phyloP scores from a whole-genome alignment of 2,329 filamentous ascomycete species.

The Calonectria honghensis region DNA sequence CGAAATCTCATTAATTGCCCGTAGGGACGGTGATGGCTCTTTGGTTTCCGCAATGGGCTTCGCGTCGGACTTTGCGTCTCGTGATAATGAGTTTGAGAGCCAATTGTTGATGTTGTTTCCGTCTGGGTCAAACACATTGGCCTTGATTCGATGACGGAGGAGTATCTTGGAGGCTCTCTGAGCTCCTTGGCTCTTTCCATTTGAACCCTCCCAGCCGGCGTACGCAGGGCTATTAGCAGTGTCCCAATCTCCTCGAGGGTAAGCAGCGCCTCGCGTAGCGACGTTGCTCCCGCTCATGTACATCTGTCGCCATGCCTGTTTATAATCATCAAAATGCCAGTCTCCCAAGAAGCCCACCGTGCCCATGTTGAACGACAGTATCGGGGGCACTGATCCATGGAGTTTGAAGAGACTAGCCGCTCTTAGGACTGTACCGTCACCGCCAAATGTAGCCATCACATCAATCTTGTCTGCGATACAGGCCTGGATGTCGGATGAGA shows the following conservation, averaged over 20 bases:
- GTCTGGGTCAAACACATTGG: conserved; percentile 85
- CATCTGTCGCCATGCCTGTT: conserved; percentile 92
- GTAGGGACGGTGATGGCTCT: conserved; percentile 66
- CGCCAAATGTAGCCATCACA: conserved; percentile 91
- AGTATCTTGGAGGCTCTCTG: conserved; percentile 86
- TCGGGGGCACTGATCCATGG: conserved; percentile 87
- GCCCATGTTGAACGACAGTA: conserved; percentile 97
- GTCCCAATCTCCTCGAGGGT: conserved; percentile 57
- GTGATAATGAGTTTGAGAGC: conserved; percentile 67
- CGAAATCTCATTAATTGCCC: conserved; percentile 95
- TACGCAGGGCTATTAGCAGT: conserved; percentile 44
- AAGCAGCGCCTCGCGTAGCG: conserved; percentile 65
- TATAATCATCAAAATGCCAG: conserved; percentile 96
- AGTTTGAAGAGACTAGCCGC: conserved; percentile 80
- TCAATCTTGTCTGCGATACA: conserved; percentile 88
- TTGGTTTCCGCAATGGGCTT: conserved; percentile 60
- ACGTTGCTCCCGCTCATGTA: conserved; percentile 84
- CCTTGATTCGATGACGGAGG: conserved; percentile 89
- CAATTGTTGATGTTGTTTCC: conserved; percentile 76
- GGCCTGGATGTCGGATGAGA: conserved; percentile 70
- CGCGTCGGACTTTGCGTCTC: conserved; percentile 63
- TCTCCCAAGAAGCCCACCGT: conserved; percentile 96
- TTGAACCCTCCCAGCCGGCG: conserved; percentile 81
- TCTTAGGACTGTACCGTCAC: conserved; percentile 74
- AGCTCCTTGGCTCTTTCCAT: conserved; percentile 87